Evolutionary conservation across 192 early-diverging fungal species (phyloP), one percentile per base, ranked within the genome.

Genomic region (Podila verticillata): DNA sequence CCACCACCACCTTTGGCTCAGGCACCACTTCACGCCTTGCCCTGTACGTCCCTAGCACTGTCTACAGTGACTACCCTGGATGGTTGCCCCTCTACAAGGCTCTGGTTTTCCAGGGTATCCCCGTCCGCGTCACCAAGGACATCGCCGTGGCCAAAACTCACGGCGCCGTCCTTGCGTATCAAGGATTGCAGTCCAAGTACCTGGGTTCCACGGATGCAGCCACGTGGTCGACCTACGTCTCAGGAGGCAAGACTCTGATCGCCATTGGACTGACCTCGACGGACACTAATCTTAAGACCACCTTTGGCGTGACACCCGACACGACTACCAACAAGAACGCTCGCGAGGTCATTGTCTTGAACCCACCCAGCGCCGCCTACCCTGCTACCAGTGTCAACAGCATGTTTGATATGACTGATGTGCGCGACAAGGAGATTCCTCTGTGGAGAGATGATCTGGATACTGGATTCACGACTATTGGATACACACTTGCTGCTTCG

Each of bases 41-140:
- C 7, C 63, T 72, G 12, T 72, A 49, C 19, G 70, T 72, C 5
- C 70, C 70, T 0, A 36, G 36, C 54, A 60, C n/a, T 4, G 63
- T 65, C 44, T 72, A 65, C 61, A 54, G 36, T 8, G 63, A 62
- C 47, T 64, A 72, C 5, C 70, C 70, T 24, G 70, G 61, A 17
- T 72, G 70, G 70, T 48, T 72, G 12, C 51, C 70, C 4, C 35
- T 63, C 39, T 72, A 72, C 60, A 72, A 72, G 60, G 63, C 61
- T 8, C 70, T 72, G 22, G 70, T 72, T 61, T 64, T 72, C 61
- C 61, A 56, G 6, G 63, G 63, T 19, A 65, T 65, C 30, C 63
- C 63, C 20, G 49, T 54, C 30, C 24, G 28, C 10, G 70, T 72
- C 26, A 72, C 70, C 13, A 72, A 62, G 51, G 59, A 72, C 61